A percentile compares a stretch with the other conserved stretches of the same genome.
Evolutionary conservation across 352 stramenopile species (phyloP).

Genomic region (Phytophthora citrophthora): DNA sequence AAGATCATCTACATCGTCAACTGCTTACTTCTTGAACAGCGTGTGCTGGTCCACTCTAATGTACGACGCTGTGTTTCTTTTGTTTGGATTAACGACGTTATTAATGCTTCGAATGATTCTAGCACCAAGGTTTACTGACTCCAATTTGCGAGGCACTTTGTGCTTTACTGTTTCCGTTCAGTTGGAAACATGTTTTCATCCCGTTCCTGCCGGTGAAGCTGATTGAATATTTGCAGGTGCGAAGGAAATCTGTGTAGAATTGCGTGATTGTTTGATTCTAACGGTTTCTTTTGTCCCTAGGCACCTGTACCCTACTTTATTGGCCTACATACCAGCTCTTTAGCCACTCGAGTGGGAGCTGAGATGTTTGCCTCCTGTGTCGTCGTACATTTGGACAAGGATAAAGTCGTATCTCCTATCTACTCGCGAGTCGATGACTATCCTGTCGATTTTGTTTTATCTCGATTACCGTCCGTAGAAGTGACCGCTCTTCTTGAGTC

Average conservation of each 20-base stretch:
- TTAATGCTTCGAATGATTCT: constrained; percentile 12
- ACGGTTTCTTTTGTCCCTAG: constrained; percentile 25
- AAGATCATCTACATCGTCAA: constrained; percentile 86
- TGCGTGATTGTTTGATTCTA: neutral
- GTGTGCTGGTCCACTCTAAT: constrained; percentile 82
- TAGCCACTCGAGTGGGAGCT: constrained; percentile 70
- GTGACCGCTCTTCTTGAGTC: constrained; percentile 44
- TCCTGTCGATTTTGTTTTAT: constrained; percentile 62
- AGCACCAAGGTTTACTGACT: constrained; percentile 76
- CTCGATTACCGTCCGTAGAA: constrained; percentile 53
- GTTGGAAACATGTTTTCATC: constrained; percentile 89
- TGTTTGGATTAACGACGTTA: neutral
- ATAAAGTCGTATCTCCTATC: constrained; percentile 83
- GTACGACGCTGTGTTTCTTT: constrained; percentile 34
- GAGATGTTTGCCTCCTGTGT: constrained; percentile 85
- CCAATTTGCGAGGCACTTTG: constrained; percentile 81
- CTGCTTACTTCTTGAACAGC: constrained; percentile 85
- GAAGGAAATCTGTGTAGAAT: neutral
- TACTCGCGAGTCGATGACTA: constrained; percentile 55
- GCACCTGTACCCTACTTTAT: constrained; percentile 88
- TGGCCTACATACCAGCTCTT: constrained; percentile 82
- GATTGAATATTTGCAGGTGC: constrained; percentile 83
- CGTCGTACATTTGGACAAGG: constrained; percentile 84
- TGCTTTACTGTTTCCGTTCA: constrained; percentile 84
- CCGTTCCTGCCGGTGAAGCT: constrained; percentile 83